Evolutionary conservation across 2,329 filamentous ascomycete genomes (phyloP).

Genomic region (Verruconis gallopava): DNA sequence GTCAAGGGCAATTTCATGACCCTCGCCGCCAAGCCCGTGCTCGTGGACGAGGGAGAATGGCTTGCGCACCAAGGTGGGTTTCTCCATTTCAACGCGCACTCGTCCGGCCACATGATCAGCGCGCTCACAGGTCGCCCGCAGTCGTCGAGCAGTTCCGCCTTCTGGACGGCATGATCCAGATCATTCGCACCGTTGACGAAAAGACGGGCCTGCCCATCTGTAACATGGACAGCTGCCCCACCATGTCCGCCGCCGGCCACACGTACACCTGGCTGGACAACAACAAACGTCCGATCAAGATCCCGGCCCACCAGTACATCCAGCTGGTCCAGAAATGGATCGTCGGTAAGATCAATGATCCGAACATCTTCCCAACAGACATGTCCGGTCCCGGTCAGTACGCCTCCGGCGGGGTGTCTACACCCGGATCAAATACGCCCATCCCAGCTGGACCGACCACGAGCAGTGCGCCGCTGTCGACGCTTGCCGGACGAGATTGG

Average conservation of each 20-base stretch:
- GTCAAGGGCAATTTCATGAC: conserved; percentile 98
- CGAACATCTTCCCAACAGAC: conserved; percentile 80
- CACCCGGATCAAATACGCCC: conserved; percentile 27
- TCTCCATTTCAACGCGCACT: conserved; percentile 6
- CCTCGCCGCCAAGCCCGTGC: conserved; percentile 79
- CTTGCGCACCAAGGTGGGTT: conserved; percentile 77
- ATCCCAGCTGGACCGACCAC: conserved; percentile 33
- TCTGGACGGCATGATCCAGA: conserved; percentile 76
- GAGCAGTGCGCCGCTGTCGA: conserved; percentile 43
- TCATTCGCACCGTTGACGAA: conserved; percentile 76
- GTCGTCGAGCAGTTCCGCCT: conserved; percentile 89
- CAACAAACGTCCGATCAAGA: conserved; percentile 74
- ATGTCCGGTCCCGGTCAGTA: conserved; percentile 48
- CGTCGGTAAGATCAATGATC: conserved; percentile 85
- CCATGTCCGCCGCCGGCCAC: conserved; percentile 87
- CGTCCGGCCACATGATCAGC: background rate
- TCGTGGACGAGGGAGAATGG: conserved; percentile 91
- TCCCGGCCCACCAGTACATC: conserved; percentile 88
- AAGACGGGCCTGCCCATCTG: conserved; percentile 64
- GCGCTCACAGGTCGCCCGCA: conserved; percentile 25
- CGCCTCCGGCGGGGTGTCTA: conserved; percentile 39
- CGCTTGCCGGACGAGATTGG: conserved; percentile 60
- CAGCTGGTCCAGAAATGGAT: conserved; percentile 96
- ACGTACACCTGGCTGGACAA: conserved; percentile 95
- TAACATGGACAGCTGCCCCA: conserved; percentile 71